Evolutionary conservation across 257 asterid genomes (phyloP).

Genomic region (Paulownia fortunei): DNA sequence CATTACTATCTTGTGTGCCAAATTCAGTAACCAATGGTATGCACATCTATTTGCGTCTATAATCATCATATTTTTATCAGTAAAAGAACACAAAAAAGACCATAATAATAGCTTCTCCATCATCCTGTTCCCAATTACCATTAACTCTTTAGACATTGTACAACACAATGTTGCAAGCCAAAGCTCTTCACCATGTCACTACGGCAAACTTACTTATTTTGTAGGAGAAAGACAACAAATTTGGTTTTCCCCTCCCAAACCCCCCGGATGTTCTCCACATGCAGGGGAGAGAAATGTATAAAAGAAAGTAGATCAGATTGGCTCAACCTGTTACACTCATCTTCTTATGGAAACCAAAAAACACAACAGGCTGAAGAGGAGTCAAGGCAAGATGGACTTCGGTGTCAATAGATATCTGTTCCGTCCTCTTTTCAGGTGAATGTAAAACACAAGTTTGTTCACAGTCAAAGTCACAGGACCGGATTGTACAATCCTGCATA

Average conservation of each 20-base stretch:
- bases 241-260: neutral
- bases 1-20: neutral
- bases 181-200: slow-evolving; percentile 14
- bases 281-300: neutral
- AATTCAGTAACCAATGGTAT: slow-evolving; percentile 16
- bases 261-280: neutral
- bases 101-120: neutral
- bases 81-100: neutral
- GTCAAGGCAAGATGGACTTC: slow-evolving; percentile 99
- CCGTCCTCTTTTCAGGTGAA: slow-evolving; percentile 98
- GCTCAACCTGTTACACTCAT: slow-evolving; percentile 95
- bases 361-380: slow-evolving; percentile 96
- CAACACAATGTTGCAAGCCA: neutral
- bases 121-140: slow-evolving; percentile 10
- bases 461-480: slow-evolving; percentile 95
- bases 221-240: neutral
- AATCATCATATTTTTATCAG: neutral
- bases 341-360: slow-evolving; percentile 96
- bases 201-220: slow-evolving; percentile 5
- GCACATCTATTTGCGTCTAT: slow-evolving; percentile 16
- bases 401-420: slow-evolving; percentile 83
- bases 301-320: slow-evolving; percentile 25
- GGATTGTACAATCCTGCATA: slow-evolving; percentile 91
- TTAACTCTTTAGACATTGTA: neutral
- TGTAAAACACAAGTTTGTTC: slow-evolving; percentile 98